phyloP scores from a whole-genome alignment of 2,329 filamentous ascomycete genomes.

The Colletotrichum coccodes region DNA sequence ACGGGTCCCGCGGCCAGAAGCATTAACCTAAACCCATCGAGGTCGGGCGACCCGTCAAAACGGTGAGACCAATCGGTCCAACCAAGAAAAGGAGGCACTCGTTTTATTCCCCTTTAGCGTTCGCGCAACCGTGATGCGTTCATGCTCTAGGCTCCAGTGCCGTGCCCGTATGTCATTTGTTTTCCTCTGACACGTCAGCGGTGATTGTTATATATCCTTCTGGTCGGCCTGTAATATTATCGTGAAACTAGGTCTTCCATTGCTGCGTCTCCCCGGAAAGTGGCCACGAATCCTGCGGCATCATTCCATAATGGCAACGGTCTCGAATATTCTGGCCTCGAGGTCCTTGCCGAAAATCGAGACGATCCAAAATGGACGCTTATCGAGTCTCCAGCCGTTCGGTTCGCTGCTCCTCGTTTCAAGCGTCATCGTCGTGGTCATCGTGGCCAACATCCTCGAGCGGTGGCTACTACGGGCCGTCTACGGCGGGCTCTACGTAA shows the following conservation, averaged over 20 bases:
- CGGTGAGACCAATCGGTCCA: background rate
- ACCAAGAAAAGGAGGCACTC: background rate
- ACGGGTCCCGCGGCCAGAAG: constrained; percentile 15
- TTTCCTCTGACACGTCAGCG: background rate
- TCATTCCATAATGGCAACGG: background rate
- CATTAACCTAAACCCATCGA: background rate
- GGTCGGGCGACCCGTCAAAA: constrained; percentile 11
- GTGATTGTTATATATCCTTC: background rate
- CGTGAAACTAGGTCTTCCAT: background rate
- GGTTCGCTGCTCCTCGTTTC: constrained; percentile 30
- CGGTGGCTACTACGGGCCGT: constrained; percentile 24
- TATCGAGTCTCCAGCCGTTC: constrained; percentile 14
- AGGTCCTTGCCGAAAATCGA: constrained; percentile 25
- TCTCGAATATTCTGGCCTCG: background rate
- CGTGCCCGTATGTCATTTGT: background rate
- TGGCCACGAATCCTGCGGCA: background rate
- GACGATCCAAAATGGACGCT: constrained; percentile 19
- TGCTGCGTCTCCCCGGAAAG: background rate
- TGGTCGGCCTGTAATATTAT: background rate
- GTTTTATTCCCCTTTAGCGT: background rate
- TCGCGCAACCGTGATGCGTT: background rate
- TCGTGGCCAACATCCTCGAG: constrained; percentile 31
- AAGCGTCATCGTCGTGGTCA: constrained; percentile 23
- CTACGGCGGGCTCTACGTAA: constrained; percentile 22
- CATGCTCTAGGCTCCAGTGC: background rate